These are phyloP conservation scores for Beauveria caledonica DNA, from an alignment of 2,329 filamentous ascomycete species.

Conservation along the genomic window DNA sequence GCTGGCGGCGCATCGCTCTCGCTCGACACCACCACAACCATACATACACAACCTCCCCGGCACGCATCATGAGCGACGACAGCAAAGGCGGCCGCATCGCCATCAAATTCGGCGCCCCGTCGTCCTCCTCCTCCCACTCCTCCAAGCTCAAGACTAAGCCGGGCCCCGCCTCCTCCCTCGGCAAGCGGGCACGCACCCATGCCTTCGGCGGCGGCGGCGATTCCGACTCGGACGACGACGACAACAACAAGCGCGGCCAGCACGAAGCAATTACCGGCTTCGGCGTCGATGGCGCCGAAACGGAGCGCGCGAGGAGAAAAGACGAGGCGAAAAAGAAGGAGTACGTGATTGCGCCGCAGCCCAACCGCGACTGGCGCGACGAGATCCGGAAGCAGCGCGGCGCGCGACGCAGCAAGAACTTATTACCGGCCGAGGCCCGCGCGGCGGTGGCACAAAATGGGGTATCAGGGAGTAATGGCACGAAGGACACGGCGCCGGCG, in stretches of 20 bases:
- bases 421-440: slow-evolving; percentile 43
- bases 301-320: slow-evolving; percentile 28
- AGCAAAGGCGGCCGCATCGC: slow-evolving; percentile 34
- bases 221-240: slow-evolving; percentile 30
- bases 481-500: slow-evolving; percentile 27
- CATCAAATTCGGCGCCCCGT: slow-evolving; percentile 36
- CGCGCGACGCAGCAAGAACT: slow-evolving; percentile 38
- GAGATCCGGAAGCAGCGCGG: slow-evolving; percentile 35
- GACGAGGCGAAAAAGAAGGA: slow-evolving; percentile 22
- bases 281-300: slow-evolving; percentile 34
- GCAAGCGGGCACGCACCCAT: slow-evolving; percentile 38
- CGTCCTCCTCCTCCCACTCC: slow-evolving; percentile 23
- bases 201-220: slow-evolving; percentile 34
- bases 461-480: background rate
- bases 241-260: slow-evolving; percentile 21
- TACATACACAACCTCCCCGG: background rate
- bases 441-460: background rate
- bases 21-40: slow-evolving; percentile 2
- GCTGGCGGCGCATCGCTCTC: background rate
- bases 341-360: slow-evolving; percentile 49
- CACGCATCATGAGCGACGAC: slow-evolving; percentile 29
- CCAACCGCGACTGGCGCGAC: slow-evolving; percentile 56
- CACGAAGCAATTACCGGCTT: slow-evolving; percentile 45
- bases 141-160: slow-evolving; percentile 18
- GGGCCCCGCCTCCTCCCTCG: slow-evolving; percentile 33